Evolutionary conservation across 1,284 basidiomycete genomes (phyloP).

Genomic region (Cryptococcus depauperatus): DNA sequence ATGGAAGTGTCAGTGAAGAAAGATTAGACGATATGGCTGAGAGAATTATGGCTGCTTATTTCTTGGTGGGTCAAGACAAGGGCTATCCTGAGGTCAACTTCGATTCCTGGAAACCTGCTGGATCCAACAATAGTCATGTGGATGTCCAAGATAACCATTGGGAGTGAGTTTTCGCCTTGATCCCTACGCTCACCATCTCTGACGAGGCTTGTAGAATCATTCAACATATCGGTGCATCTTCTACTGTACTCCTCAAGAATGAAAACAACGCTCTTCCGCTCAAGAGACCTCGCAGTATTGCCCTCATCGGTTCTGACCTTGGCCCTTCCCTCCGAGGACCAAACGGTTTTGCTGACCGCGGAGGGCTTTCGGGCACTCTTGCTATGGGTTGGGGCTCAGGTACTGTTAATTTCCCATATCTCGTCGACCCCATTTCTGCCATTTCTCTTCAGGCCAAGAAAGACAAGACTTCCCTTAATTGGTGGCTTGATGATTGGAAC

Average conservation of each 20-base stretch:
- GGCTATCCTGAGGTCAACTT: constrained; percentile 50
- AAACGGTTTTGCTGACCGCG: constrained; percentile 59
- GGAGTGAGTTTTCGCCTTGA: constrained; percentile 26
- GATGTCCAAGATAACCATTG: constrained; percentile 68
- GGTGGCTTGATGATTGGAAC: constrained; percentile 59
- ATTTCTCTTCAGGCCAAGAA: constrained; percentile 54
- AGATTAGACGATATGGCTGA: constrained; percentile 59
- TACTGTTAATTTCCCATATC: constrained; percentile 48
- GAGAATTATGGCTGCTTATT: constrained; percentile 59
- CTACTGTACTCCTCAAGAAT: constrained; percentile 69
- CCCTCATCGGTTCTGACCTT: constrained; percentile 59
- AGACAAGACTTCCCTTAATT: constrained; percentile 51
- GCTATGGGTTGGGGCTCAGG: constrained; percentile 80
- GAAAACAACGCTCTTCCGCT: constrained; percentile 54
- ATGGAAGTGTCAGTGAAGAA: constrained; percentile 50
- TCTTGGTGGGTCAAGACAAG: constrained; percentile 55
- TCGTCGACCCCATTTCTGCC: constrained; percentile 56
- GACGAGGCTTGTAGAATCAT: constrained; percentile 50
- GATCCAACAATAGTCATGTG: constrained; percentile 51
- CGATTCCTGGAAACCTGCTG: constrained; percentile 15
- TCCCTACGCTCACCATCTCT: background rate
- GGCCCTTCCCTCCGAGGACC: constrained; percentile 61
- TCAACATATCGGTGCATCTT: constrained; percentile 63
- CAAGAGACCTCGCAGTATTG: constrained; percentile 45
- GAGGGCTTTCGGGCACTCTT: constrained; percentile 52